These are phyloP conservation scores for Solanum chiquidenum DNA, from an alignment of 257 asterid species.

Conservation along the genomic window DNA sequence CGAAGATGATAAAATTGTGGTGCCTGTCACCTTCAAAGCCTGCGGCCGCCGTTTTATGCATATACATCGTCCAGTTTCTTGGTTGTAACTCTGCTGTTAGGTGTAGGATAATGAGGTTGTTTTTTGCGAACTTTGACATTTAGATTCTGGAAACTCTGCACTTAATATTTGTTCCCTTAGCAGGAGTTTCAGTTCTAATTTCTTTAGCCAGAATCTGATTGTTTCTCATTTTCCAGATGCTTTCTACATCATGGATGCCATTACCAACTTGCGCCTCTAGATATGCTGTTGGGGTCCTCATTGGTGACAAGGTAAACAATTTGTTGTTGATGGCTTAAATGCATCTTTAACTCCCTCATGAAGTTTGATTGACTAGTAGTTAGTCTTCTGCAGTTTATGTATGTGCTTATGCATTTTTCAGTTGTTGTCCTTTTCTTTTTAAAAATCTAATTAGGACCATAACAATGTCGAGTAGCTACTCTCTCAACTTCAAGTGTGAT, in stretches of 20 bases:
- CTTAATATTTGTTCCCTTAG: background rate
- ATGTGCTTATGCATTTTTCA: background rate
- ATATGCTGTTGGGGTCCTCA: slow-evolving; percentile 60
- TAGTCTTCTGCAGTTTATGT: background rate
- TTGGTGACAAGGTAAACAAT: slow-evolving; percentile 54
- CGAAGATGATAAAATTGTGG: background rate
- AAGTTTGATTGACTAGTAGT: background rate
- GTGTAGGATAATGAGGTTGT: background rate
- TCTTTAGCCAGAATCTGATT: slow-evolving; percentile 4
- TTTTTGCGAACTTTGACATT: background rate
- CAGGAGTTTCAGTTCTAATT: background rate
- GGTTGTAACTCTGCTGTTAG: background rate
- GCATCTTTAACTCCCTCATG: background rate
- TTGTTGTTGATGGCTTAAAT: background rate
- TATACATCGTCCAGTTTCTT: background rate
- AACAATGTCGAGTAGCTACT: background rate
- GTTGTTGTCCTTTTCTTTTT: background rate
- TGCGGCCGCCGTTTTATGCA: background rate
- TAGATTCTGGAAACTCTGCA: background rate
- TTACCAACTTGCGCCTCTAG: slow-evolving; percentile 25
- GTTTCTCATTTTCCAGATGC: slow-evolving; percentile 42
- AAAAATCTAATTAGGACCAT: background rate
- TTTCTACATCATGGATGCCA: slow-evolving; percentile 47
- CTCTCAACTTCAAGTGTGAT: background rate
- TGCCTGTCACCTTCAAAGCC: background rate